A percentile compares a stretch with the other conserved stretches of the same genome.
These are phyloP conservation scores for Ogataea glucozyma DNA, from an alignment of 805 yeast genomes.

Conservation along the genomic window DNA sequence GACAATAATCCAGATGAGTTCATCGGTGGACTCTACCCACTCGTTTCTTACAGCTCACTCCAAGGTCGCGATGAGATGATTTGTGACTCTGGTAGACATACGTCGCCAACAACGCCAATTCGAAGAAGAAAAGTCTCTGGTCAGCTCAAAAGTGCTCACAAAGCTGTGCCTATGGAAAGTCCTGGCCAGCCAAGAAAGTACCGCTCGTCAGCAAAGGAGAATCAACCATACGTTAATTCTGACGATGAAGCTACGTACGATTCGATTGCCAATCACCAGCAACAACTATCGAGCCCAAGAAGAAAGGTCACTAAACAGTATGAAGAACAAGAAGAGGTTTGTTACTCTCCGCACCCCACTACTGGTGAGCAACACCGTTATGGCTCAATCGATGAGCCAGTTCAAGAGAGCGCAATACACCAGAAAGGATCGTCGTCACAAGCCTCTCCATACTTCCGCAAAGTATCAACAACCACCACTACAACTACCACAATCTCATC, in stretches of 20 bases:
- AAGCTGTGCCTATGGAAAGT: conserved; percentile 86
- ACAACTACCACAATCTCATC: conserved; percentile 44
- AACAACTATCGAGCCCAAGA: conserved; percentile 27
- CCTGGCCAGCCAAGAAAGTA: conserved; percentile 96
- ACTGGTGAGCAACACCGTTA: conserved; percentile 12
- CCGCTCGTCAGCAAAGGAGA: conserved; percentile 37
- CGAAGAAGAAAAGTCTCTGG: conserved; percentile 72
- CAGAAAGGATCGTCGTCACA: conserved; percentile 23
- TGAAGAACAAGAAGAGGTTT: conserved; percentile 37
- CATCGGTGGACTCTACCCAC: conserved; percentile 66
- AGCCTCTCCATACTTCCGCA: conserved; percentile 42
- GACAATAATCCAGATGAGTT: conserved; percentile 65
- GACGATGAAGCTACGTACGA: conserved; percentile 38
- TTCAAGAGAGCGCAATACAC: conserved; percentile 23
- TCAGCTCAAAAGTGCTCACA: conserved; percentile 59
- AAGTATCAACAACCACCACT: conserved; percentile 51
- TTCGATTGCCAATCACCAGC: conserved; percentile 22
- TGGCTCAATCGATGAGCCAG: conserved; percentile 17
- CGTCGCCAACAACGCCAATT: conserved; percentile 68
- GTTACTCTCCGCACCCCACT: conserved; percentile 16
- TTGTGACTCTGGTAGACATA: conserved; percentile 30
- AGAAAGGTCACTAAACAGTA: conserved; percentile 19
- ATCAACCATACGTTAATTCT: conserved; percentile 34
- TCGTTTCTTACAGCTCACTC: conserved; percentile 62
- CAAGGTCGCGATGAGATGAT: conserved; percentile 46